A percentile compares a stretch with the other conserved stretches of the same genome.
Evolutionary conservation across 441 rosid genomes (phyloP).

Genomic region (Bruguiera hainesii): DNA sequence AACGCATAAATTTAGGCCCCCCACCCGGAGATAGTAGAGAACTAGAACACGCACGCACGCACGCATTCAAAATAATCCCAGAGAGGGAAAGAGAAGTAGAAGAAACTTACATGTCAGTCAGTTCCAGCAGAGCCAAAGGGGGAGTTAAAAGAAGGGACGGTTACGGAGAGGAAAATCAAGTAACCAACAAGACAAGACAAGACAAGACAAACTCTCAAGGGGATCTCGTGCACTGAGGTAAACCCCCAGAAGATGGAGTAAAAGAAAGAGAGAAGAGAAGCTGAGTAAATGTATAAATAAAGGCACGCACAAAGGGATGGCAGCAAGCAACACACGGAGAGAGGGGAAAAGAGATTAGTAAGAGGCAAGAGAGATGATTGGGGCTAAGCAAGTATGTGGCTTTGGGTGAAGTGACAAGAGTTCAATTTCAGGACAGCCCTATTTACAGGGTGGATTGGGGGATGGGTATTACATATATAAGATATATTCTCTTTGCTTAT

Average conservation of each 20-base stretch:
- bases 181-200: neutral
- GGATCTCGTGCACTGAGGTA: conserved; percentile 17
- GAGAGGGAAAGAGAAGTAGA: neutral
- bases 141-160: conserved; percentile 32
- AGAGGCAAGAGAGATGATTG: conserved; percentile 14
- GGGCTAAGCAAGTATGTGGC: neutral
- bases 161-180: conserved; percentile 17
- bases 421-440: conserved; percentile 24
- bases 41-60: neutral
- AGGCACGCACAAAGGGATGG: neutral
- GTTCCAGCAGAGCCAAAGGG: conserved; percentile 28
- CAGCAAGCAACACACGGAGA: conserved; percentile 1
- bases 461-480: conserved; percentile 3
- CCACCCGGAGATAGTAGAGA: conserved; percentile 1
- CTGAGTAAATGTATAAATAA: neutral
- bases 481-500: conserved; percentile 6
- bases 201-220: conserved; percentile 13
- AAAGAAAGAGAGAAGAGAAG: conserved; percentile 35
- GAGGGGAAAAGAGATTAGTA: conserved; percentile 17
- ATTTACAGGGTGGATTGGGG: conserved; percentile 13
- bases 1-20: conserved; percentile 1
- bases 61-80: neutral
- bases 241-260: conserved; percentile 28
- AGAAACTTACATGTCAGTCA: conserved; percentile 27
- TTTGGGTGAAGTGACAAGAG: conserved; percentile 11